phyloP scores from a whole-genome alignment of 768 basidiomycete genomes.

The Leccinum incarnatum region DNA sequence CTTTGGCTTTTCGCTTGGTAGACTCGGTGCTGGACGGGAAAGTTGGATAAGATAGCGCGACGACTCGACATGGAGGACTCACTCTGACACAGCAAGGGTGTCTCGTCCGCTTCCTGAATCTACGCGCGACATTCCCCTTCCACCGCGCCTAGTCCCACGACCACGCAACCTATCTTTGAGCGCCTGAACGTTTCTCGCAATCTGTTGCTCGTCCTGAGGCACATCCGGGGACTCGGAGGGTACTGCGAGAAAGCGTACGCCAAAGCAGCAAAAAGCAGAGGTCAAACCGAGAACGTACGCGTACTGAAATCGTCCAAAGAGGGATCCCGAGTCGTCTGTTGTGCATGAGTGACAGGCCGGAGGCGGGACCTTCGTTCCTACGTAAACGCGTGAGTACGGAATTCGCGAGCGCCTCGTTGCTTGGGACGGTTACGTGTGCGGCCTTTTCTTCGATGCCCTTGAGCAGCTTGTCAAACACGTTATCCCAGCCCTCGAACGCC shows the following conservation, averaged over 20 bases:
- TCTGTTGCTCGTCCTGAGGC: constrained; percentile 80
- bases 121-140: constrained; percentile 46
- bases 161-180: constrained; percentile 83
- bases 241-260: constrained; percentile 28
- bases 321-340: constrained; percentile 39
- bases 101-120: constrained; percentile 58
- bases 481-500: constrained; percentile 80
- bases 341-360: constrained; percentile 36
- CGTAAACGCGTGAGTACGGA: not conserved
- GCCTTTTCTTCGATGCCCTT: constrained; percentile 74
- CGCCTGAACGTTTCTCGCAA: constrained; percentile 88
- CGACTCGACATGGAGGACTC: constrained; percentile 26
- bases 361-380: constrained; percentile 75
- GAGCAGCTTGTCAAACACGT: constrained; percentile 72
- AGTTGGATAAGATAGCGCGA: not conserved
- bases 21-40: constrained; percentile 57
- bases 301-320: constrained; percentile 61
- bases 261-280: not conserved
- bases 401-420: not conserved
- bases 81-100: constrained; percentile 70
- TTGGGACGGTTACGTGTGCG: constrained; percentile 45
- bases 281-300: constrained; percentile 35
- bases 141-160: constrained; percentile 59
- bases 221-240: constrained; percentile 49
- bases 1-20: constrained; percentile 57